Evolutionary conservation across 2,329 filamentous ascomycete species (phyloP).

Genomic region (Metarhizium humberi): DNA sequence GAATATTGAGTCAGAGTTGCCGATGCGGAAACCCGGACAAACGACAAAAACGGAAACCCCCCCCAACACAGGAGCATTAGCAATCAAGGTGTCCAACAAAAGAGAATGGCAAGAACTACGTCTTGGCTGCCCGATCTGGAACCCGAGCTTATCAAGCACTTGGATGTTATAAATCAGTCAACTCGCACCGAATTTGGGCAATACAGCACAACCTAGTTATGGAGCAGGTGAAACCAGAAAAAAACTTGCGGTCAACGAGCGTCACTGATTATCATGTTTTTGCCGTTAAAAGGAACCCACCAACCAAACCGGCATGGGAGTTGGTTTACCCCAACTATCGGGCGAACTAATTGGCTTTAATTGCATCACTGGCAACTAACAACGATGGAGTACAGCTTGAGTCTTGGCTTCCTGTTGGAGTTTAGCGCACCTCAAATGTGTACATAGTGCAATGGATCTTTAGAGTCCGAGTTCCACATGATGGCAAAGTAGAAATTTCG

Average conservation of each 20-base stretch:
- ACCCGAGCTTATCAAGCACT: neutral
- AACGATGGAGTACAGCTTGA: neutral
- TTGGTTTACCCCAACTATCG: too few species aligned
- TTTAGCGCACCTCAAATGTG: conserved; percentile 3
- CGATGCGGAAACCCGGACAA: too few species aligned
- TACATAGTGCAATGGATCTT: too few species aligned
- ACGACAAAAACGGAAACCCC: neutral
- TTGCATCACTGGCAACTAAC: neutral
- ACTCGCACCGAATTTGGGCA: neutral
- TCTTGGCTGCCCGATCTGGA: conserved; percentile 6
- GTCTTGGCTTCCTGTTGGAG: conserved; percentile 12
- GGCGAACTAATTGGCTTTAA: too few species aligned
- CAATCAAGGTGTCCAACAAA: neutral
- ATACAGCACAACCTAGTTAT: neutral
- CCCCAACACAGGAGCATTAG: neutral
- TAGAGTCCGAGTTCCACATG: neutral
- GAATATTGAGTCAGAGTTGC: too few species aligned
- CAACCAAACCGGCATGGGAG: neutral
- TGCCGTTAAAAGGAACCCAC: neutral
- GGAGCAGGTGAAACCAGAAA: neutral
- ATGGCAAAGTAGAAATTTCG: neutral
- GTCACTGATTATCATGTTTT: too few species aligned
- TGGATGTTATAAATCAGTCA: neutral
- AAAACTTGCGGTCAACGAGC: neutral
- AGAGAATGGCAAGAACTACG: neutral